Conservation (phyloP, 345 rosid species). For the Sapria himalayana region DNA sequence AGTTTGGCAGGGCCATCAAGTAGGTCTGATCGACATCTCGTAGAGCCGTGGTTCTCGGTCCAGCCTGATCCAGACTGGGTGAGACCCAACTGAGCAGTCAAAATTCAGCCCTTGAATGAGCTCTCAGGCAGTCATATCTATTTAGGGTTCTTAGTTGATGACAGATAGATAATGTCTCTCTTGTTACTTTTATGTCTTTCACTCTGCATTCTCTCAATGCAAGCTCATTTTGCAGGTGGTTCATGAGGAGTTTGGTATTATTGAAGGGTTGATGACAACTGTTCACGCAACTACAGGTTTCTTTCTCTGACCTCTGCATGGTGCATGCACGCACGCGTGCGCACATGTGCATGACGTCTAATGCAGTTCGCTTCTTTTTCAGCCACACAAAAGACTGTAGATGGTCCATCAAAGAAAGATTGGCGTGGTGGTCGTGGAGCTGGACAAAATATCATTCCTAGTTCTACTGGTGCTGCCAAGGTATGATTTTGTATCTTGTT, state of each 20-base stretch:
- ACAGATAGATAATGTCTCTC: not conserved
- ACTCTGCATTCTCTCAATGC: not conserved
- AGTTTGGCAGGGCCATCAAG: too few species aligned
- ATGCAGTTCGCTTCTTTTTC: conserved; percentile 13
- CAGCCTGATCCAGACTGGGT: too few species aligned
- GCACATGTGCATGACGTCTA: not conserved
- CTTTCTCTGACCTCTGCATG: conserved; percentile 5
- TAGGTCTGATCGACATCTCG: too few species aligned
- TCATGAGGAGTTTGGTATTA: conserved; percentile 86
- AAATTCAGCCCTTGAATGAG: too few species aligned
- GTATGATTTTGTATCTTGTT: conserved; percentile 14
- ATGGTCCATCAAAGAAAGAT: conserved; percentile 96
- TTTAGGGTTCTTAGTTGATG: not conserved
- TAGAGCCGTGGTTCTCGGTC: too few species aligned
- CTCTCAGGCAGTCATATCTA: not conserved
- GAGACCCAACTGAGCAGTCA: too few species aligned
- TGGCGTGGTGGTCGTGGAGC: conserved; percentile 99
- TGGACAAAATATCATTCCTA: conserved; percentile 91
- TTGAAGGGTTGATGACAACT: conserved; percentile 98
- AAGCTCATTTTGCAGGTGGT: conserved; percentile 40
- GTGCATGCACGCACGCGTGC: not conserved
- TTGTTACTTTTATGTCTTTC: too few species aligned
- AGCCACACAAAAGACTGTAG: conserved; percentile 98
- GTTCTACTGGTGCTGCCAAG: conserved; percentile 99
- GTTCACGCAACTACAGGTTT: conserved; percentile 97